phyloP scores from a whole-genome alignment of 768 basidiomycete genomes.

The Panus rudis region DNA sequence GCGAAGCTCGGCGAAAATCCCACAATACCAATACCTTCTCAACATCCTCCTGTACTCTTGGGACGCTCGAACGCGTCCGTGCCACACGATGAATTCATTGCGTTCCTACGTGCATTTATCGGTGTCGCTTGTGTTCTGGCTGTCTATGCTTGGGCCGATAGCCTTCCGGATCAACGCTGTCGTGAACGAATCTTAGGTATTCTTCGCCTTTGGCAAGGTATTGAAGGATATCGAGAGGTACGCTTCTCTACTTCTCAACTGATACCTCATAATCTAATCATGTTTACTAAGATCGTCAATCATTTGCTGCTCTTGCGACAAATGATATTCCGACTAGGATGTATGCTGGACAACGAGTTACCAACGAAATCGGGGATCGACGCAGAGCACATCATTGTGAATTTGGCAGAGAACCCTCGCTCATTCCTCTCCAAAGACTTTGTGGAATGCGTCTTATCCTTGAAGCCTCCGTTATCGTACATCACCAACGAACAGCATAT shows the following conservation, averaged over 20 bases:
- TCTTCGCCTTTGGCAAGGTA: slow-evolving; percentile 56
- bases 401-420: slow-evolving; percentile 53
- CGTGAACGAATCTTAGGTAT: slow-evolving; percentile 59
- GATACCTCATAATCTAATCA: slow-evolving; percentile 3
- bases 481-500: slow-evolving; percentile 56
- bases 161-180: slow-evolving; percentile 56
- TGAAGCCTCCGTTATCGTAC: slow-evolving; percentile 51
- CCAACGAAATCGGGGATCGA: slow-evolving; percentile 59
- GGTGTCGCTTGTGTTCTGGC: slow-evolving; percentile 63
- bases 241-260: slow-evolving; percentile 8
- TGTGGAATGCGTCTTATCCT: slow-evolving; percentile 48
- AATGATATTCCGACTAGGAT: slow-evolving; percentile 63
- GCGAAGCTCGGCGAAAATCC: slow-evolving; percentile 38
- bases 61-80: slow-evolving; percentile 19
- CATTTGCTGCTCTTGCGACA: slow-evolving; percentile 67
- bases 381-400: slow-evolving; percentile 61
- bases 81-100: slow-evolving; percentile 53
- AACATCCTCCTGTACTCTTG: slow-evolving; percentile 35
- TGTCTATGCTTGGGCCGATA: slow-evolving; percentile 77
- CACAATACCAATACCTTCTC: slow-evolving; percentile 24
- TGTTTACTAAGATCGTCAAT: slow-evolving; percentile 53
- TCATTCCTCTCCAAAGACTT: slow-evolving; percentile 56
- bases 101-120: slow-evolving; percentile 58
- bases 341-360: slow-evolving; percentile 59
- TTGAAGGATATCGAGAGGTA: slow-evolving; percentile 72